phyloP scores from a whole-genome alignment of 2,329 filamentous ascomycete genomes.

The Nectriaceae sp. region DNA sequence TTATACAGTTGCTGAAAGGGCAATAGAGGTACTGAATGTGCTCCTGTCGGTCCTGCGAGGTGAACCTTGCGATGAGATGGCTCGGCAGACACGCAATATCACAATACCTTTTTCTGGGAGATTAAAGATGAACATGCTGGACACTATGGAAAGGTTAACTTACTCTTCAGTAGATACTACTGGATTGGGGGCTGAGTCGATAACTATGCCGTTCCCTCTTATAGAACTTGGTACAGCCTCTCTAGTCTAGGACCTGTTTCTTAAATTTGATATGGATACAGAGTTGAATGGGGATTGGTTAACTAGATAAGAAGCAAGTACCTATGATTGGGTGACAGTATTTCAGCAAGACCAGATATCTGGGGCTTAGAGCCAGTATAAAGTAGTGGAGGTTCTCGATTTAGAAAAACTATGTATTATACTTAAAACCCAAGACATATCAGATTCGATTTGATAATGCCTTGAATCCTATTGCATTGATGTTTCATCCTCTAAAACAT shows the following conservation, averaged over 20 bases:
- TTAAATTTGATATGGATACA: constrained; percentile 10
- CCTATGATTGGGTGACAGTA: constrained; percentile 7
- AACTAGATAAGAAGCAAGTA: constrained; percentile 1
- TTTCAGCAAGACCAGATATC: too few relatives aligned
- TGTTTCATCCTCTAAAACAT: too few relatives aligned
- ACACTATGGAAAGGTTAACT: neutral
- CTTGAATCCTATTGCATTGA: too few relatives aligned
- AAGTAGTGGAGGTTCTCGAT: too few relatives aligned
- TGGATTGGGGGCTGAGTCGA: neutral
- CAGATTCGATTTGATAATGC: too few relatives aligned
- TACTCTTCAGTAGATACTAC: neutral
- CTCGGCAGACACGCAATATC: constrained; percentile 2
- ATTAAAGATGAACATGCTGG: constrained; percentile 3
- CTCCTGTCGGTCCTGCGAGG: constrained; percentile 10
- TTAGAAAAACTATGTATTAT: too few relatives aligned
- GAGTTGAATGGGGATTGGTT: constrained; percentile 16
- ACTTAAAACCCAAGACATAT: too few relatives aligned
- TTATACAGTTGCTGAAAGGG: constrained; percentile 5
- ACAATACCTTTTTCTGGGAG: constrained; percentile 18
- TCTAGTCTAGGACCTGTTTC: neutral
- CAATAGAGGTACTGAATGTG: constrained; percentile 8
- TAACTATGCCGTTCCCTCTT: neutral
- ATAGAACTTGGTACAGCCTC: neutral
- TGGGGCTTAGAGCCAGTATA: too few relatives aligned
- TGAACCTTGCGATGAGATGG: neutral